phyloP scores from a whole-genome alignment of 2,329 filamentous ascomycete species.

The Talaromyces verruculosus region DNA sequence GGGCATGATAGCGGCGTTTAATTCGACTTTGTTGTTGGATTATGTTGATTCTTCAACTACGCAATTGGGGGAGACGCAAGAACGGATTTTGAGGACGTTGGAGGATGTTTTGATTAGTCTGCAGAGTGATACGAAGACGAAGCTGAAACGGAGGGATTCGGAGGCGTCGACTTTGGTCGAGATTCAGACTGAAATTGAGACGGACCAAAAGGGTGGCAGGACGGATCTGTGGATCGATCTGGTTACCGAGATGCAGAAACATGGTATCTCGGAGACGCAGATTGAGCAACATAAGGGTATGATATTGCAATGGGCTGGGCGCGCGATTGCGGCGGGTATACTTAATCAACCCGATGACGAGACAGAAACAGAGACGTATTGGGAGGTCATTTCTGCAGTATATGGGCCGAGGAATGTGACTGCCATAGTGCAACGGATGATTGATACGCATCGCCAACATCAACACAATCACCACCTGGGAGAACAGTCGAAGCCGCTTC shows the following conservation, averaged over 20 bases:
- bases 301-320: constrained; percentile 1
- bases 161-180: not conserved
- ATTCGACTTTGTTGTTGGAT: not conserved
- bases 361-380: not conserved
- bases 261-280: constrained; percentile 1
- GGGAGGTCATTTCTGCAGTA: not conserved
- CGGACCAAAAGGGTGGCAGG: not conserved
- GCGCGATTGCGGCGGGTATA: not conserved
- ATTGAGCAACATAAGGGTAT: not conserved
- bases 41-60: not conserved
- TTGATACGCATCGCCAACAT: not conserved
- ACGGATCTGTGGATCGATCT: not conserved
- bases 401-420: not conserved
- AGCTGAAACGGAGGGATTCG: not conserved
- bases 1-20: not conserved
- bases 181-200: not conserved
- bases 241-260: constrained; percentile 1
- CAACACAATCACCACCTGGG: not conserved
- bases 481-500: not conserved
- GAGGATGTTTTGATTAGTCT: constrained; percentile 1
- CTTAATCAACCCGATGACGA: not conserved
- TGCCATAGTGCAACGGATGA: not conserved
- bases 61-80: not conserved
- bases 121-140: not conserved
- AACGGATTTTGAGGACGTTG: not conserved